Evolutionary conservation across 177 flowering plant genomes (phyloP).

Genomic region (Telopea speciosissima): DNA sequence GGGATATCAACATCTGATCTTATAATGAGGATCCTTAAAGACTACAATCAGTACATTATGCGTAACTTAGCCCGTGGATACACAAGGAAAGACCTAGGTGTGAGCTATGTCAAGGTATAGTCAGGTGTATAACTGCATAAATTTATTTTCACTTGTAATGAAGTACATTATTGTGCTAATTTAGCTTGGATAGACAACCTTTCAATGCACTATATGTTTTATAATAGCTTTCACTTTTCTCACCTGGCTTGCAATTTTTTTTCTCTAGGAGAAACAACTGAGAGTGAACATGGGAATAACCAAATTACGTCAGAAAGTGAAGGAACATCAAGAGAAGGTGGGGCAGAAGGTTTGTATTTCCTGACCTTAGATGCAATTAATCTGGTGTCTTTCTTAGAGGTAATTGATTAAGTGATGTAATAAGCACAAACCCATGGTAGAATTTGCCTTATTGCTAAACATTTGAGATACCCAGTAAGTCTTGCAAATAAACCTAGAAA

Average conservation of each 20-base stretch:
- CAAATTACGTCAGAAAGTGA: constrained; percentile 39
- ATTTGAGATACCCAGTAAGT: neutral
- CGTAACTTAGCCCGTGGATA: constrained; percentile 32
- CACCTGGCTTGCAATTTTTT: no score
- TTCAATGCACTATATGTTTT: neutral
- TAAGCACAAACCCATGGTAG: neutral
- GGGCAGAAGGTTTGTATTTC: constrained; percentile 21
- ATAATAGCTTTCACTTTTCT: neutral
- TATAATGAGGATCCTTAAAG: constrained; percentile 32
- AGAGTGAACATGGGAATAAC: constrained; percentile 38
- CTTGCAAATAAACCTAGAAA: neutral
- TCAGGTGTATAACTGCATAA: neutral
- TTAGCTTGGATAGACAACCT: neutral
- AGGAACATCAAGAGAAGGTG: constrained; percentile 45
- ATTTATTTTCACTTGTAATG: neutral
- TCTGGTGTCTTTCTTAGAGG: neutral
- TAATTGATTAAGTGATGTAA: neutral
- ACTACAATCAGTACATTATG: constrained; percentile 29
- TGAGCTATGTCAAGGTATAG: constrained; percentile 28
- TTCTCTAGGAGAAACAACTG: constrained; percentile 32
- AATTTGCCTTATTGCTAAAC: neutral
- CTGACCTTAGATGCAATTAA: neutral
- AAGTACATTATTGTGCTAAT: neutral
- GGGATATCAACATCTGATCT: constrained; percentile 30
- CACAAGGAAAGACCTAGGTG: constrained; percentile 31